Conservation (phyloP, 306 rosid species). For the Cajanus cajan region DNA sequence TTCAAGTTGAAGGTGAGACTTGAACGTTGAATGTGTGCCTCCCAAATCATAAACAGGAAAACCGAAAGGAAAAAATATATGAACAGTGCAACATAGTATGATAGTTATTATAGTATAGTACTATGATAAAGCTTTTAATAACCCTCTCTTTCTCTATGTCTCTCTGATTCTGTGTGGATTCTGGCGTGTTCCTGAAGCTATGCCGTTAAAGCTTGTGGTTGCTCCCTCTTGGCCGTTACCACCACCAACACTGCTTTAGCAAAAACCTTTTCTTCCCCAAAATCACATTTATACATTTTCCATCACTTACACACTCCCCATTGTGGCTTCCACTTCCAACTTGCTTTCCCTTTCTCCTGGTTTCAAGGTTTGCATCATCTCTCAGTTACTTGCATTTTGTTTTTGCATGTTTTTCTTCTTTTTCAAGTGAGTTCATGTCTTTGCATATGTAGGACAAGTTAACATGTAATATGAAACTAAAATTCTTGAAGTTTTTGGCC, state of each 20-base stretch:
- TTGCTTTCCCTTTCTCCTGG: slow-evolving; percentile 7
- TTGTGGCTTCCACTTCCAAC: slow-evolving; percentile 2
- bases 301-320: not conserved
- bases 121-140: slow-evolving; percentile 14
- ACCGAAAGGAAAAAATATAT: slow-evolving; percentile 9
- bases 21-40: slow-evolving; percentile 41
- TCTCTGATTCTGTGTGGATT: not conserved
- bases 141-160: not conserved
- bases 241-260: slow-evolving; percentile 26
- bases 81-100: not conserved
- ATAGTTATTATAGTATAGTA: not conserved
- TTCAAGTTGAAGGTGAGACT: slow-evolving; percentile 27
- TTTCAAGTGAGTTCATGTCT: not conserved
- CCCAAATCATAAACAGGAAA: slow-evolving; percentile 38
- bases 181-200: slow-evolving; percentile 52
- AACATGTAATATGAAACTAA: not conserved
- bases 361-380: slow-evolving; percentile 31
- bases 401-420: not conserved
- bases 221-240: slow-evolving; percentile 31
- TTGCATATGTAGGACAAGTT: not conserved
- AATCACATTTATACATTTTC: slow-evolving; percentile 21
- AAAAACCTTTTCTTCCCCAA: slow-evolving; percentile 16
- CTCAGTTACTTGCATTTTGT: not conserved
- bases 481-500: not conserved
- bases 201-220: slow-evolving; percentile 58